Evolutionary conservation across 352 stramenopile genomes (phyloP).

Genomic region (Pythium volutum): DNA sequence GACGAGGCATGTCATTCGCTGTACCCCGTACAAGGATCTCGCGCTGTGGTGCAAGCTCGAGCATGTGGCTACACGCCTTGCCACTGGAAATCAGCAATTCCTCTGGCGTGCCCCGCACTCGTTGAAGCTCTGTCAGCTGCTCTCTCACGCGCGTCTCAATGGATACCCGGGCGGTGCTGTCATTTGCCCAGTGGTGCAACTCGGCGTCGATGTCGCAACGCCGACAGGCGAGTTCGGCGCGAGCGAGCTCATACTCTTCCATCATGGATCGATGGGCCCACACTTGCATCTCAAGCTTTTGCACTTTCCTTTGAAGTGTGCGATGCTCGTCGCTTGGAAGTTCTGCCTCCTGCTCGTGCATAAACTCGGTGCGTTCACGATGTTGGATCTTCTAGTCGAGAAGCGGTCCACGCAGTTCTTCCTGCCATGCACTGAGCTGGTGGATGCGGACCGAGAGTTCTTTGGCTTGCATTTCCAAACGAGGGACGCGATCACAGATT

Average conservation of each 20-base stretch:
- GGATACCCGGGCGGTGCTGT: neutral
- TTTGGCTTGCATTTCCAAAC: neutral
- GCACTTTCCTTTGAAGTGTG: neutral
- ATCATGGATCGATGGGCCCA: slow-evolving; percentile 20
- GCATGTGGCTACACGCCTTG: neutral
- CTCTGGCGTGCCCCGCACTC: neutral
- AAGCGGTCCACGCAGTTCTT: slow-evolving; percentile 11
- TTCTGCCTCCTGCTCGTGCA: slow-evolving; percentile 14
- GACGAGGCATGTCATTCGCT: neutral
- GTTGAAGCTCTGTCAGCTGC: neutral
- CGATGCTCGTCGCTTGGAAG: slow-evolving; percentile 11
- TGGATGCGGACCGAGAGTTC: neutral
- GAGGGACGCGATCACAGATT: slow-evolving; percentile 5
- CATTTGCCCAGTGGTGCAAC: slow-evolving; percentile 14
- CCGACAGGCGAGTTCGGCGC: neutral
- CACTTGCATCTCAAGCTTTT: slow-evolving; percentile 17
- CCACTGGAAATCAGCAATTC: neutral
- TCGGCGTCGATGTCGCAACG: slow-evolving; percentile 8
- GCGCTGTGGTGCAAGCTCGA: neutral
- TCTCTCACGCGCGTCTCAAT: neutral
- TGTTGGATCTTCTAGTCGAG: neutral
- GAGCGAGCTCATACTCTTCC: slow-evolving; percentile 20
- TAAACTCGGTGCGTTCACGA: neutral
- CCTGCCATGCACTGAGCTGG: slow-evolving; percentile 9
- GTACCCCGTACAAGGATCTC: too few species aligned